Percentiles rank a stretch among this genome's conserved stretches.
Evolutionary conservation across 2,329 filamentous ascomycete species (phyloP).

Genomic region (Colletotrichum trifolii): DNA sequence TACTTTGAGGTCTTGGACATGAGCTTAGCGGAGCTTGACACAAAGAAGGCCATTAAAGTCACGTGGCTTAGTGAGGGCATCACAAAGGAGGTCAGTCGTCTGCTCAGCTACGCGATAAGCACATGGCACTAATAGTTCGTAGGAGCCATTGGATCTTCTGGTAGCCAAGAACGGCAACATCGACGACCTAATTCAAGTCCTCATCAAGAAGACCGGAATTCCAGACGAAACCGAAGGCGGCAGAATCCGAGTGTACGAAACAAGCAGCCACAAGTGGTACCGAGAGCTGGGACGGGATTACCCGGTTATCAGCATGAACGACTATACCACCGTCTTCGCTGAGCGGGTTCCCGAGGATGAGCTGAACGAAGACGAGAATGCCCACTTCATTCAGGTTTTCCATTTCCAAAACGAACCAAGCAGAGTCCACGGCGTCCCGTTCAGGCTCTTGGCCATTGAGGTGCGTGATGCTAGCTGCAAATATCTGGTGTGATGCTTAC

Average conservation of each 20-base stretch:
- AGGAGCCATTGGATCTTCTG: constrained; percentile 84
- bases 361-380: constrained; percentile 62
- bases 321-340: constrained; percentile 84
- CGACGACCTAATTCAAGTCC: constrained; percentile 77
- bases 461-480: constrained; percentile 58
- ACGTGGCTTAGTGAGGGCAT: constrained; percentile 90
- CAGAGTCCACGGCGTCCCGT: constrained; percentile 88
- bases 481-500: constrained; percentile 13
- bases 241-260: constrained; percentile 84
- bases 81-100: constrained; percentile 80
- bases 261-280: constrained; percentile 84
- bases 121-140: not conserved
- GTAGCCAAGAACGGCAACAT: constrained; percentile 88
- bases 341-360: constrained; percentile 84
- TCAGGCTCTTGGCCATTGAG: constrained; percentile 87
- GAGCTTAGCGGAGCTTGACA: constrained; percentile 91
- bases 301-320: constrained; percentile 83
- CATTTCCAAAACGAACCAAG: constrained; percentile 93
- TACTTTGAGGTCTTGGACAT: constrained; percentile 96
- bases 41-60: constrained; percentile 87
- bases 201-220: constrained; percentile 85
- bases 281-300: constrained; percentile 78
- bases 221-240: constrained; percentile 77
- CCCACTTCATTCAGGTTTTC: constrained; percentile 79
- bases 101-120: not conserved